Conservation (phyloP, 2,329 filamentous ascomycete species). For the Sphaerulina populicola region DNA sequence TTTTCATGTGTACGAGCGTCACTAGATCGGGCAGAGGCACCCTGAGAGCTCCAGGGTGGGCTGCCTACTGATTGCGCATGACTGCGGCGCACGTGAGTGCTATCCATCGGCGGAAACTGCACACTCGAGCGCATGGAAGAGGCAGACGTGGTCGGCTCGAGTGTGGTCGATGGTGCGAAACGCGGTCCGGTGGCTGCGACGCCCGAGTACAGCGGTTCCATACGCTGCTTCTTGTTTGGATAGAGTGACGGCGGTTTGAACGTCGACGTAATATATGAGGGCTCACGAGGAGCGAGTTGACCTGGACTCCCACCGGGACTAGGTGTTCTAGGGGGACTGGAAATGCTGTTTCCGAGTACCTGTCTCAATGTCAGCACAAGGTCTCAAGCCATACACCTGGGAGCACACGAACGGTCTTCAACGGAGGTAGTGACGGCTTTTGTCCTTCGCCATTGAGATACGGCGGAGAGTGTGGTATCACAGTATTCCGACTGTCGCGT, state of each 20-base stretch:
- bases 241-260: constrained; percentile 32
- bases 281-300: constrained; percentile 29
- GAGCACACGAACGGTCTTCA: constrained; percentile 27
- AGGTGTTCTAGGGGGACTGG: constrained; percentile 29
- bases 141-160: constrained; percentile 12
- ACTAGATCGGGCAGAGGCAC: constrained; percentile 6
- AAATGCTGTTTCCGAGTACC: constrained; percentile 28
- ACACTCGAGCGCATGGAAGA: constrained; percentile 9
- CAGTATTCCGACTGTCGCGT: constrained; percentile 20
- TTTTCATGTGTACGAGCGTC: constrained; percentile 9
- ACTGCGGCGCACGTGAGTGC: constrained; percentile 10
- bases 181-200: constrained; percentile 8
- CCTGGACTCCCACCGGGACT: constrained; percentile 19
- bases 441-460: constrained; percentile 23
- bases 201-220: constrained; percentile 12
- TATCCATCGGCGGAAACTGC: constrained; percentile 18
- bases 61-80: constrained; percentile 9
- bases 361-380: constrained; percentile 8
- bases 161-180: constrained; percentile 12
- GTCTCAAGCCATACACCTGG: not conserved
- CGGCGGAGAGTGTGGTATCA: constrained; percentile 27
- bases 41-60: constrained; percentile 16
- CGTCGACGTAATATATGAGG: constrained; percentile 25
- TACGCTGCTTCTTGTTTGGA: constrained; percentile 32
- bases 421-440: constrained; percentile 30